Conservation (phyloP, 2,329 filamentous ascomycete species). For the Fusarium heterosporum region DNA sequence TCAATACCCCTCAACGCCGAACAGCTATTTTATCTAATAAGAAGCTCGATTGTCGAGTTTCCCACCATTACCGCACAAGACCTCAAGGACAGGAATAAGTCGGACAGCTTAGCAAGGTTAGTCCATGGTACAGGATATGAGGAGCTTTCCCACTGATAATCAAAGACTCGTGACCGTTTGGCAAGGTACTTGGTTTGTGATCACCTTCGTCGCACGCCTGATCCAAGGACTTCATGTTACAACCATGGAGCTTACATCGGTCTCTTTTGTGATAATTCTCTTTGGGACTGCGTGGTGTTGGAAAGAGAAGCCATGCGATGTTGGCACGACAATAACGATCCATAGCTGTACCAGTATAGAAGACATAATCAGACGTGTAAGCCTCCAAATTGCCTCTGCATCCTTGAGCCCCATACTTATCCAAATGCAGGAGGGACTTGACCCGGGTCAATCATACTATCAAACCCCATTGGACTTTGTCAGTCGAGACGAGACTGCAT, state of each 20-base stretch:
- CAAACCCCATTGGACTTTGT: slow-evolving; percentile 23
- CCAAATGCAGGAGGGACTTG: not conserved
- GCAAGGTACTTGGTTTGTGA: slow-evolving; percentile 23
- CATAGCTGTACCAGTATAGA: not conserved
- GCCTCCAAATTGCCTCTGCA: not conserved
- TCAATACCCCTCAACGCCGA: slow-evolving; percentile 22
- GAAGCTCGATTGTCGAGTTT: not conserved
- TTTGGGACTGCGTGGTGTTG: slow-evolving; percentile 29
- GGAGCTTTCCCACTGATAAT: fast-evolving
- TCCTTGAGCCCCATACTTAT: not conserved
- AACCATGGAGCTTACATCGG: slow-evolving; percentile 23
- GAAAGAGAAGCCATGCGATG: slow-evolving; percentile 27
- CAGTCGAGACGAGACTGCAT: slow-evolving; percentile 19
- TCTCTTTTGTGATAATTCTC: slow-evolving; percentile 16
- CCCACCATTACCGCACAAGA: not conserved
- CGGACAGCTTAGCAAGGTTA: slow-evolving; percentile 19
- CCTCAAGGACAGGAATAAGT: slow-evolving; percentile 13
- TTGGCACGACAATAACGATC: slow-evolving; percentile 5
- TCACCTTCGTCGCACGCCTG: slow-evolving; percentile 3
- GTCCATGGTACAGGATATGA: not conserved
- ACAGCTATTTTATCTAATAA: slow-evolving; percentile 25
- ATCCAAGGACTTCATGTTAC: slow-evolving; percentile 17
- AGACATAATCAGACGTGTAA: not conserved
- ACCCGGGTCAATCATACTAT: slow-evolving; percentile 1
- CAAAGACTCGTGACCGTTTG: slow-evolving; percentile 10